Evolutionary conservation across 2,329 filamentous ascomycete genomes (phyloP), one percentile per base, ranked within the genome.

Genomic region (Sclerotinia spermophila): DNA sequence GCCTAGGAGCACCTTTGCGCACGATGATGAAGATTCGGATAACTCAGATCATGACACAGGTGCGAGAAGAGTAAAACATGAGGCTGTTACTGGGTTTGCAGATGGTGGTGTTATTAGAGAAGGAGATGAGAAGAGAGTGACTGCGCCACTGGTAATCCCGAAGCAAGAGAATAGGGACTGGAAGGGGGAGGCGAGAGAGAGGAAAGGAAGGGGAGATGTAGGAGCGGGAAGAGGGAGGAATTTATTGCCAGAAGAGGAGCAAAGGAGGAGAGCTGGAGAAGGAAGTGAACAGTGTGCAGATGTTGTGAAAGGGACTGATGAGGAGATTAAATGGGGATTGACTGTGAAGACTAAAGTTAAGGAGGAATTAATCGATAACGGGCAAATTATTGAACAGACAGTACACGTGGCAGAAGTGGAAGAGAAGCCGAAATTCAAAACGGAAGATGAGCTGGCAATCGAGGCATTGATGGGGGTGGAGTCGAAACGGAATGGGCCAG

Each of bases 401-500:
- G 44, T 64, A 35, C 55, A 71, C 58, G 76, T 76, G 33, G 75
- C 77, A 24, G 73, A 75, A 42, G 77, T 80, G 48, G 67, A 73
- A 60, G 67, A 75, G 27, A 68, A 74, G n/a, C 71, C 74, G 24
- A 76, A 76, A 42, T 72, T 73, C 8, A 80, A 72, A 77, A 79
- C 85, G 62, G 85, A 85, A 10, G 85, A 87, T 67, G 89, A 92
- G 71, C 86, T 91, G 71, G 92, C 91, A 13, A 81, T 94, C 72
- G 86, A 89, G 72, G 89, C 91, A 8, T 84, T 94, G 13, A 82
- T 92, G 13, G 86, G 87, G 3, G 85, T 87, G 27, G 78, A 84
- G 75, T 77, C 81, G 13, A 82, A 84, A 77, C 78, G 80, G 71
- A 82, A 83, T 55, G 72, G 78, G 61, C 76, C 81, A 33, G 84